Conservation (phyloP, 768 basidiomycete species). For the Naganishia vishniacii region DNA sequence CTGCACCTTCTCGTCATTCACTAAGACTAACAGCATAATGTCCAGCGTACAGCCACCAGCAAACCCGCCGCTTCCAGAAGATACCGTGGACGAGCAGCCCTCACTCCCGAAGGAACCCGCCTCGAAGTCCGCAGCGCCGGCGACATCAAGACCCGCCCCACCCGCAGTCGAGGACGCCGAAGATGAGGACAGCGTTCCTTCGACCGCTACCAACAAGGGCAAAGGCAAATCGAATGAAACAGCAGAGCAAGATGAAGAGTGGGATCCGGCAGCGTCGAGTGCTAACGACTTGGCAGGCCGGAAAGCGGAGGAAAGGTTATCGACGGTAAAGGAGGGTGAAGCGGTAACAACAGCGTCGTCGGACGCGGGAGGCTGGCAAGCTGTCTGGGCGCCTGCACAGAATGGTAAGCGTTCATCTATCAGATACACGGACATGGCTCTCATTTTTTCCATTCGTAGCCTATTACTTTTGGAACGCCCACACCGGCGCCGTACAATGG, state of each 20-base stretch:
- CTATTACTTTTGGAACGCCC: conserved; percentile 48
- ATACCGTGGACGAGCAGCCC: background rate
- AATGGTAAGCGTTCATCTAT: conserved; percentile 36
- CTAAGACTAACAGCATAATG: background rate
- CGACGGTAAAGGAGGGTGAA: background rate
- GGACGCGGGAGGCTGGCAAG: conserved; percentile 40
- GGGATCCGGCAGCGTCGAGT: conserved; percentile 27
- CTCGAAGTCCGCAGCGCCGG: background rate
- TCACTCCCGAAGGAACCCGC: conserved; percentile 15
- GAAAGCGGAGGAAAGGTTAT: conserved; percentile 22
- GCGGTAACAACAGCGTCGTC: too few species aligned
- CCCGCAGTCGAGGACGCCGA: background rate
- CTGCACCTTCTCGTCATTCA: too few species aligned
- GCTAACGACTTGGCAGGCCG: conserved; percentile 29
- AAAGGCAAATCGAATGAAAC: conserved; percentile 9
- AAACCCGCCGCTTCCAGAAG: conserved; percentile 7
- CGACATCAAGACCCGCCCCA: background rate
- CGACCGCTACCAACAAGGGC: background rate
- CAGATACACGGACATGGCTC: background rate
- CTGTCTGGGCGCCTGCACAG: conserved; percentile 45
- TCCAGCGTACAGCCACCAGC: background rate
- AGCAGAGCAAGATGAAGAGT: conserved; percentile 20
- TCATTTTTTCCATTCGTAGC: conserved; percentile 32
- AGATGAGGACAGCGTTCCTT: conserved; percentile 31
- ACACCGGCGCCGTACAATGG: conserved; percentile 45